Base-by-base conservation (phyloP, 2,329 filamentous ascomycete species). In the Chalaropsis thielavioides region DNA sequence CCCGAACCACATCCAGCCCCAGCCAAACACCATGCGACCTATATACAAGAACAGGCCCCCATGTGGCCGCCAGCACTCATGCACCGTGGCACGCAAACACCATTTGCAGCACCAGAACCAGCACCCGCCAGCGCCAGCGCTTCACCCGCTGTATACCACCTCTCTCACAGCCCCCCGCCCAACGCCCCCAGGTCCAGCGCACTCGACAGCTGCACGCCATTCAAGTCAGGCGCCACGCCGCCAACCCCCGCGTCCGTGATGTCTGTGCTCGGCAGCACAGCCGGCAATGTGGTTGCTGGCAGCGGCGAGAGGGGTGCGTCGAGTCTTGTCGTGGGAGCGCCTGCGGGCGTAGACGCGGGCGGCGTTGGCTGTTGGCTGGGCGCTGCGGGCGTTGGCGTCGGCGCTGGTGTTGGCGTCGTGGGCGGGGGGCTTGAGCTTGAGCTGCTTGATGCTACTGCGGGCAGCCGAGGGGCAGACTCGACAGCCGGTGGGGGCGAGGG, bases 101-200 rank as follows among this genome's bases (percentile, higher is more conserved):
- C 31, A 31, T 31, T 6, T 31, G 31, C 31, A 31, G 31, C 31
- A 6, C 31, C n/a, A n/a, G n/a, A n/a, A n/a, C n/a, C n/a, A n/a
- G n/a, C n/a, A n/a, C n/a, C n/a, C n/a, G n/a, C n/a, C n/a, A n/a
- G n/a, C n/a, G n/a, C 31, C 31, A 31, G 31, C 31, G 31, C 31
- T 31, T 6, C 6, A 31, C 6, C 31, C 31, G 31, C 31, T 6
- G 6, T 31, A 31, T 6, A 6, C 31, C 31, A 6, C 31, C 31
- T 31, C 31, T 38, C 51, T 46, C 46, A 63, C 40, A 66, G 38
- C 15, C 58, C 24, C 17, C 15, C 4, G 43, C 64, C 67, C n/a
- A 80, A 70, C 64, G 76, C 79, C 38, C 79, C 79, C 11, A 81
- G 71, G 61, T 77, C 73, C 51, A 81, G 70, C 58, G 73, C 70